Base-by-base conservation (phyloP, 2,329 filamentous ascomycete species). In the Phaeosphaeriaceae sp. region DNA sequence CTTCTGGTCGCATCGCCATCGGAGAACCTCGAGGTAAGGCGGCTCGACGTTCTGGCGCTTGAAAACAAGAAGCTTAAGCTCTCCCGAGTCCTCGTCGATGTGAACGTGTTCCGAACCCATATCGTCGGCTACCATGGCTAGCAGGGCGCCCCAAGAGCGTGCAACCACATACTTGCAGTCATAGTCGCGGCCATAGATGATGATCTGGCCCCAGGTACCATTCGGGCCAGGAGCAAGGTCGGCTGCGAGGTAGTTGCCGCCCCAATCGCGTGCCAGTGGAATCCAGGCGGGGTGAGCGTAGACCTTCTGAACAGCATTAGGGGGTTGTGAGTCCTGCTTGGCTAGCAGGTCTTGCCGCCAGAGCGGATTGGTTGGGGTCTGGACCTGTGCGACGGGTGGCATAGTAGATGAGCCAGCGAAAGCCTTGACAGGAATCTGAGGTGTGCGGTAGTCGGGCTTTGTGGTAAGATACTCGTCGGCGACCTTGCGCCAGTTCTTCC, bases 141-240 rank as follows among this genome's bases (percentile, higher is more conserved):
- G 80, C 74, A 99, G 93, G 10, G 90, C 86, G 17, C 89, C 87
- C 95, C 95, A 99, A 1, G 94, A 98, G 60, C 91, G 88, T 27
- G 95, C 91, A 56, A 99, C 86, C 7, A 99, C 95, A 74, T 97
- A 99, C 81, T 99, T 99, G 79, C 92, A 97, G 76, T 99, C 95
- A 79, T 97, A 99, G 80, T 99, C 95, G 60, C 95, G 92, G 51
- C 95, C 95, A 76, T 96, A 97, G 61, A 99, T 85, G 71, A 99
- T 97, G 65, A 99, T 88, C 77, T 99, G 95, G 53, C 95, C 95
- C 94, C 95, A 99, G 76, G 89, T 91, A 41, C 95, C 95, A 48
- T 87, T 86, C 10, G 94, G 92, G 2, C 95, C 95, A 21, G 95
- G 95, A 7, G 93, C 92, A 57, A 99, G 83, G 78, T 99, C 95